These are phyloP conservation scores for Psilocybe tampanensis DNA, from an alignment of 768 basidiomycete genomes.

Conservation along the genomic window DNA sequence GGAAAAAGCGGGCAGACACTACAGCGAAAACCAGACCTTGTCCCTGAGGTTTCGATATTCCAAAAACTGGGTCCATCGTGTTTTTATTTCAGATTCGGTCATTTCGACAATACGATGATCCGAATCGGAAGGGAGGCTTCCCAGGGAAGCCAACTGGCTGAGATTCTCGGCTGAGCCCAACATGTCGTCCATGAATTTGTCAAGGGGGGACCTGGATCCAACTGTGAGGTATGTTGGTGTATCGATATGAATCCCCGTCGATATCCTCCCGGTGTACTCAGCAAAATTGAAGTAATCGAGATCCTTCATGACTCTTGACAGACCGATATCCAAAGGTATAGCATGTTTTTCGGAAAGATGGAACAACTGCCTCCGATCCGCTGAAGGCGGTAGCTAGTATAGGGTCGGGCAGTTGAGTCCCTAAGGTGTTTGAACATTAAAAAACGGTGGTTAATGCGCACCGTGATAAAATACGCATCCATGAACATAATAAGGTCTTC, in stretches of 20 bases:
- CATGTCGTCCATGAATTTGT: neutral
- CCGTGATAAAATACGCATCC: slow-evolving; percentile 4
- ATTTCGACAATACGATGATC: slow-evolving; percentile 7
- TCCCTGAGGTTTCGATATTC: too few species aligned
- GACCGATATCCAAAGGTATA: neutral
- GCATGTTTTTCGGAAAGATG: neutral
- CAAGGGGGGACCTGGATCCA: neutral
- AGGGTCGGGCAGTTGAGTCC: too few species aligned
- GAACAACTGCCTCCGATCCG: neutral
- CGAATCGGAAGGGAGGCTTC: neutral
- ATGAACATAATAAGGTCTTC: slow-evolving; percentile 2
- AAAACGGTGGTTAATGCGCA: neutral
- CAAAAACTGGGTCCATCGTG: too few species aligned
- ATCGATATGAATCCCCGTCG: neutral
- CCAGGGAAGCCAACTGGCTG: slow-evolving; percentile 1
- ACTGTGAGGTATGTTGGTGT: neutral
- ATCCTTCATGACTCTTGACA: neutral
- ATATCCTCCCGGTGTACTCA: neutral
- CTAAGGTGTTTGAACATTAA: neutral
- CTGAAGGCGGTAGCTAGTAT: neutral
- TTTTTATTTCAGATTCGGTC: neutral
- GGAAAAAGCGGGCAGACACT: neutral
- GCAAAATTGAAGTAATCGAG: neutral
- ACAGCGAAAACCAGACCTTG: neutral
- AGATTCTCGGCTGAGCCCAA: slow-evolving; percentile 3